Conservation (phyloP, 768 basidiomycete species). For the Mycena floridula region DNA sequence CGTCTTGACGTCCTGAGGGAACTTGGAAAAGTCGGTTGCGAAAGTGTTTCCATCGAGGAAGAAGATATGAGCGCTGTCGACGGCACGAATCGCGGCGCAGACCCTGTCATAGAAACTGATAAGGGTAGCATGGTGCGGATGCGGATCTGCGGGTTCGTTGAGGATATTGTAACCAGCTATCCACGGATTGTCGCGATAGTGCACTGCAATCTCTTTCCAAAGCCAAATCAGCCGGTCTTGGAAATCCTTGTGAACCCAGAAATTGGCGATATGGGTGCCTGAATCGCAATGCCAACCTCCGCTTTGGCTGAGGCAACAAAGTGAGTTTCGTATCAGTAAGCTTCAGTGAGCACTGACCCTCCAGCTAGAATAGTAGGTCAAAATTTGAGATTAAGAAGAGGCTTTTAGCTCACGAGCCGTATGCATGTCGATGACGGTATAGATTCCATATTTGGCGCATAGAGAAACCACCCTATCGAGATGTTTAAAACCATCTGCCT, state of each 20-base stretch:
- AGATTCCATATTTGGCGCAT: conserved; percentile 50
- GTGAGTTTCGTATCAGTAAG: conserved; percentile 45
- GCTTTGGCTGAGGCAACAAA: conserved; percentile 44
- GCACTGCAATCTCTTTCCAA: conserved; percentile 49
- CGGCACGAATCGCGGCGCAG: conserved; percentile 42
- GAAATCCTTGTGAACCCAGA: conserved; percentile 60
- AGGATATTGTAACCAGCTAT: conserved; percentile 58
- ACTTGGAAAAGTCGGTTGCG: conserved; percentile 47
- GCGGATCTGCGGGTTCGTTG: conserved; percentile 52
- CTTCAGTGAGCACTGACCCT: conserved; percentile 38
- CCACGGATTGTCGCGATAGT: conserved; percentile 52
- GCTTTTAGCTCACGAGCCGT: conserved; percentile 45
- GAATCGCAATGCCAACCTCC: conserved; percentile 53
- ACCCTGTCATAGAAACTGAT: conserved; percentile 45
- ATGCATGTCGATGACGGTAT: conserved; percentile 57
- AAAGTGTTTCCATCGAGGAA: conserved; percentile 61
- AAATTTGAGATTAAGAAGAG: no score
- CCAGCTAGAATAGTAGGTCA: no score
- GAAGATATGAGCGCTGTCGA: conserved; percentile 49
- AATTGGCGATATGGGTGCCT: conserved; percentile 39
- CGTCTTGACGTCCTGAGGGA: conserved; percentile 31
- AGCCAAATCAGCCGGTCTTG: conserved; percentile 52
- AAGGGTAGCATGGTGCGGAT: conserved; percentile 36
- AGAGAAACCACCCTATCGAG: conserved; percentile 51
- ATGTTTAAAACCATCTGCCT: conserved; percentile 47